phyloP scores from a whole-genome alignment of 371 early-diverging fungal species.

The Sporodiniella umbellata region DNA sequence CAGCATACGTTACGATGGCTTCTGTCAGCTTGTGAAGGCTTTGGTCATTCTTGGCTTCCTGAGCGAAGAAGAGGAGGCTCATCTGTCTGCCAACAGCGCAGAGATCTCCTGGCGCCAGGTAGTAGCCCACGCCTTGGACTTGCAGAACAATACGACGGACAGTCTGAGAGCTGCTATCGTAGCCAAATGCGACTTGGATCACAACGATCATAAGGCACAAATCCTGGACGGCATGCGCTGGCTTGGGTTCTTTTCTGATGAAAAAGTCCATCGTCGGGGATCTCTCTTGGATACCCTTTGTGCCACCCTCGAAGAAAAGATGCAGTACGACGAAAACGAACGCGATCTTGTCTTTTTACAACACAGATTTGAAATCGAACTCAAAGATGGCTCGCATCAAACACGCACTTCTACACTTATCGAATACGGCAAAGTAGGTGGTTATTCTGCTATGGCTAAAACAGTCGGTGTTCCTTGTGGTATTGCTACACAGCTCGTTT shows the following conservation, averaged over 20 bases:
- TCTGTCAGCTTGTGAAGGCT: constrained; percentile 89
- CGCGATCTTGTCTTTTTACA: constrained; percentile 97
- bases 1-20: constrained; percentile 91
- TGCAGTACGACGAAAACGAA: constrained; percentile 89
- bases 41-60: constrained; percentile 92
- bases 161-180: constrained; percentile 44
- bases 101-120: constrained; percentile 80
- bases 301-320: constrained; percentile 90
- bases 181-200: constrained; percentile 42
- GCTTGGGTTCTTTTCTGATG: constrained; percentile 79
- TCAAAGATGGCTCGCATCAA: constrained; percentile 74
- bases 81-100: constrained; percentile 51
- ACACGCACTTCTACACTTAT: constrained; percentile 89
- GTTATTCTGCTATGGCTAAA: constrained; percentile 95
- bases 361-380: constrained; percentile 91
- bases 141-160: constrained; percentile 21
- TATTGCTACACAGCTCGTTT: constrained; percentile 88
- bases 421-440: constrained; percentile 88
- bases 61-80: constrained; percentile 68
- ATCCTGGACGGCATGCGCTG: constrained; percentile 78
- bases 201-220: constrained; percentile 50
- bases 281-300: constrained; percentile 93
- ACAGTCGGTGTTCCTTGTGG: constrained; percentile 98
- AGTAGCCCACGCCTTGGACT: constrained; percentile 58
- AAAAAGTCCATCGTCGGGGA: constrained; percentile 63